These are phyloP conservation scores for Syncephalastrum racemosum DNA, from an alignment of 371 early-diverging fungal species.

Conservation along the genomic window DNA sequence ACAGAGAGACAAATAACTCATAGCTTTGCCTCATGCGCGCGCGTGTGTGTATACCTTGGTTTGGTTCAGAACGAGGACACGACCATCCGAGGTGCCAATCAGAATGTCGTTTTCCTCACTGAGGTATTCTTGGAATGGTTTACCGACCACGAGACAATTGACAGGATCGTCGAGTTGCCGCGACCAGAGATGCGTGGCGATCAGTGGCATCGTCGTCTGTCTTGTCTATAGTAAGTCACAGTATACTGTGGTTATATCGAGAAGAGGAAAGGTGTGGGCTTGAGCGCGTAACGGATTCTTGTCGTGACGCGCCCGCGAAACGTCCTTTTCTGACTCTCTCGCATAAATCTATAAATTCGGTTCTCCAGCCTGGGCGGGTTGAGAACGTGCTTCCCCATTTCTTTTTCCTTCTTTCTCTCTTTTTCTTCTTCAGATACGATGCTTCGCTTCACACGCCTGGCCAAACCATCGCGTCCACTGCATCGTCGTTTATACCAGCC, in stretches of 20 bases:
- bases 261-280: no score
- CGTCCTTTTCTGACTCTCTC: no score
- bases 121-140: slow-evolving; percentile 46
- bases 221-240: no score
- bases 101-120: slow-evolving; percentile 52
- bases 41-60: slow-evolving; percentile 30
- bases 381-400: neutral
- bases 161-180: slow-evolving; percentile 40
- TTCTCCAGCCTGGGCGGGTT: neutral
- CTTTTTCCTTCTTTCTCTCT: neutral
- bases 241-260: no score
- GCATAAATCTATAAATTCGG: neutral
- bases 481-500: slow-evolving; percentile 4
- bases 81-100: slow-evolving; percentile 44
- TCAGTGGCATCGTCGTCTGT: no score
- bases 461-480: no score
- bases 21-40: neutral
- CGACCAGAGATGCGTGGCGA: slow-evolving; percentile 22
- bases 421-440: no score
- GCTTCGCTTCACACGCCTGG: no score
- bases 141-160: slow-evolving; percentile 45
- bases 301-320: no score
- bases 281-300: no score
- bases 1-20: no score
- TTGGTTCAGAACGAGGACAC: slow-evolving; percentile 43